Percentiles rank a stretch among this genome's conserved stretches.
Conservation (phyloP, 1,284 basidiomycete genomes). For the Puccinia brachypodii region DNA sequence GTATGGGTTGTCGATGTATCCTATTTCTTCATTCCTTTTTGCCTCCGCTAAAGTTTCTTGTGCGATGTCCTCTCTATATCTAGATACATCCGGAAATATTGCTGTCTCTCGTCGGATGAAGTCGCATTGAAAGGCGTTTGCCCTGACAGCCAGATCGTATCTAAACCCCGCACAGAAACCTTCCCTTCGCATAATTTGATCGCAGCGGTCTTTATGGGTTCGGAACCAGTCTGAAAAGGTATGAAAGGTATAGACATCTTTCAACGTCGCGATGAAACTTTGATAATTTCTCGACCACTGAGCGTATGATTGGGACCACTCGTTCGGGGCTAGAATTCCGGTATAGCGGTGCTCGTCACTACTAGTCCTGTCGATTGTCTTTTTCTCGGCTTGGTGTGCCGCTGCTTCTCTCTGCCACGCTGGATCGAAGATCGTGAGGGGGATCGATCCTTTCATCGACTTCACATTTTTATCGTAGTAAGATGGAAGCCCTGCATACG, state of each 20-base stretch:
- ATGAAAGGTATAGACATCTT: neutral
- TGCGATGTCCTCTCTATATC: neutral
- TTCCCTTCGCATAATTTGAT: neutral
- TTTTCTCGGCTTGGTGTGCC: neutral
- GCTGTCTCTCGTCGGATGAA: neutral
- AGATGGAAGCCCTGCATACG: too few species aligned
- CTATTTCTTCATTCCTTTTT: neutral
- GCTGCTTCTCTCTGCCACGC: slow-evolving; percentile 1
- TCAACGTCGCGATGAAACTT: neutral
- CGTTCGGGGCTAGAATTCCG: neutral
- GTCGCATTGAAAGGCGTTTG: neutral
- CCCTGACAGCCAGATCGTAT: neutral
- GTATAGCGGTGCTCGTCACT: neutral
- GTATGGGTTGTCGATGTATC: neutral
- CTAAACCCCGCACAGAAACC: neutral
- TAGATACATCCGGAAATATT: neutral
- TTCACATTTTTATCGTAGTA: too few species aligned
- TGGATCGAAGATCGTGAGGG: slow-evolving; percentile 11
- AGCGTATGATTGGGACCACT: neutral
- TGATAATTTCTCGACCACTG: neutral
- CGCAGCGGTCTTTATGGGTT: neutral
- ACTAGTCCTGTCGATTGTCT: neutral
- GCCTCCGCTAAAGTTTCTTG: neutral
- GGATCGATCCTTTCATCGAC: too few species aligned
- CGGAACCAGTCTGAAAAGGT: neutral